Evolutionary conservation across 805 yeast species (phyloP), one percentile per base, ranked within the genome.

Genomic region (Danielia oregonensis): DNA sequence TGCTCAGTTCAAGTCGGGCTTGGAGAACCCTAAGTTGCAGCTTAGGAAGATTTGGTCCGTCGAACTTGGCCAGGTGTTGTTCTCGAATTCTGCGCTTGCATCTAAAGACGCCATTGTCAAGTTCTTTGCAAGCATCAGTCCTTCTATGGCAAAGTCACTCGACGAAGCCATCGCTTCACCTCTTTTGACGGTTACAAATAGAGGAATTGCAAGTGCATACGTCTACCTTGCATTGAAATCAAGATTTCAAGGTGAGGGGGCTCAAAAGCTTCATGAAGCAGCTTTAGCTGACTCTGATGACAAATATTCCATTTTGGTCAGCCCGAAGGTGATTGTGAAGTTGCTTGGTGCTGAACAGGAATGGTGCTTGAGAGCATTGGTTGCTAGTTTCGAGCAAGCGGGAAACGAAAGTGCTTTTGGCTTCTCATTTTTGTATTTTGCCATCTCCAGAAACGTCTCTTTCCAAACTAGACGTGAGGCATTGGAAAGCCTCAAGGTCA

Each of bases 11-110:
- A 59, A 57, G n/a, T 58, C 66, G 12, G 96, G 96, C 0, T 60
- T 87, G 10, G 53, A 59, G 10, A 89, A 85, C 24, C 71, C 83
- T 48, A 85, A 84, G 44, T 57, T 71, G 9, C 73, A 73, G 21
- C 57, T 85, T 16, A 74, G 82, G 45, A 77, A 76, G 49, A 60
- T 76, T 14, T 91, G 97, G 97, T 70, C 72, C 36, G 51, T 68
- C 24, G 57, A 74, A 23, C 50, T 82, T 11, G 80, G 77, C 4
- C 44, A 53, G 1, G 44, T 53, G 5, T 32, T 70, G 2, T 33
- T 50, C 19, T 24, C 28, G 8, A 31, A 29, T 3, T 9, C 28
- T 4, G 22, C 17, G 21, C 34, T 30, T 23, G 35, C 17, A 26
- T 46, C 10, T 27, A 39, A 17, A 15, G 30, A n/a, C 2, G 19